These are phyloP conservation scores for Theileria luwenshuni DNA, from an alignment of 169 alveolate genomes.

Conservation along the genomic window DNA sequence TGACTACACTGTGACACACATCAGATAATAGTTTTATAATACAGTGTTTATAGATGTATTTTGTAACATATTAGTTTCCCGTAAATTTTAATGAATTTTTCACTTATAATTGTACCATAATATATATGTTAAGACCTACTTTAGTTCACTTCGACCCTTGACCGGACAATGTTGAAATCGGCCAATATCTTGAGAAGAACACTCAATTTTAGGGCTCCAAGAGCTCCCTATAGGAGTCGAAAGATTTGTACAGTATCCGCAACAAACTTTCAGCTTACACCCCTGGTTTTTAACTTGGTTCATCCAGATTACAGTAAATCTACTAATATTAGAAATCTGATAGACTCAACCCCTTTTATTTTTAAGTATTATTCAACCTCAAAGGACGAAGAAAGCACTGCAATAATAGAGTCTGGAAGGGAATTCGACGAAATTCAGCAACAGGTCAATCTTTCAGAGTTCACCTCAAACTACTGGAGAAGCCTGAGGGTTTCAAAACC, in stretches of 20 bases:
- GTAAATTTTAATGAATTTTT: too few species aligned
- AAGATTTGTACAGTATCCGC: background rate
- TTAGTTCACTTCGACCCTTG: background rate
- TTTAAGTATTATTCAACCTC: slow-evolving; percentile 6
- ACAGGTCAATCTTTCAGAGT: slow-evolving; percentile 7
- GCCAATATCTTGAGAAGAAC: background rate
- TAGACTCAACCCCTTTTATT: background rate
- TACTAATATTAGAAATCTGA: background rate
- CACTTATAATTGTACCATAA: too few species aligned
- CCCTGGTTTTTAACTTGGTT: background rate
- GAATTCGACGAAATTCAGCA: slow-evolving; percentile 16
- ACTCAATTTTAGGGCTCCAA: background rate
- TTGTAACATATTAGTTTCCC: background rate
- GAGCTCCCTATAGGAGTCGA: background rate
- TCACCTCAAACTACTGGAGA: slow-evolving; percentile 60
- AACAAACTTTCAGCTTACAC: slow-evolving; percentile 7
- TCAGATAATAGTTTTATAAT: background rate
- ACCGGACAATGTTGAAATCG: background rate
- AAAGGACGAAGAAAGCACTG: background rate
- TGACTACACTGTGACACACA: slow-evolving; percentile 1
- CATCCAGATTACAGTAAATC: background rate
- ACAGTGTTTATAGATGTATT: background rate
- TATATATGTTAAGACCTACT: too few species aligned
- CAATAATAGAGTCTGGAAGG: slow-evolving; percentile 18
- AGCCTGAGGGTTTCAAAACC: slow-evolving; percentile 44